phyloP scores from a whole-genome alignment of 371 early-diverging fungal genomes.

The Fennellomyces sp. region DNA sequence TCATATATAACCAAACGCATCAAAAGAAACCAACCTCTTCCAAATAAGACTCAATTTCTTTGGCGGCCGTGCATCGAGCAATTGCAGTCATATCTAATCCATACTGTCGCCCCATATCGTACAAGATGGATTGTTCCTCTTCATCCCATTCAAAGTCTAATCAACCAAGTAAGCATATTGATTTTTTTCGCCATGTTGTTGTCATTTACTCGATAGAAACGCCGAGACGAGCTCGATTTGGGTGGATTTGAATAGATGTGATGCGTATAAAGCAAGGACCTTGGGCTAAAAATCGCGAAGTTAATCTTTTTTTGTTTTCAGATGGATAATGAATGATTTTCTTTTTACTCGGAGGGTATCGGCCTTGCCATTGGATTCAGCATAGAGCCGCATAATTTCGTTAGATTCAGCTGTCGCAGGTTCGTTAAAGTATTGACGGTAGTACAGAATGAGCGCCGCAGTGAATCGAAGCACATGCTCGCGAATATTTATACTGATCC shows the following conservation, averaged over 20 bases:
- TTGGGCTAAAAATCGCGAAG: constrained; percentile 10
- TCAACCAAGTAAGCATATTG: background rate
- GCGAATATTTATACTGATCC: background rate
- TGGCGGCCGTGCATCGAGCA: background rate
- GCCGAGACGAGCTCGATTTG: constrained; percentile 22
- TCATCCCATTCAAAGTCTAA: constrained; percentile 27
- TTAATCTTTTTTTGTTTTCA: background rate
- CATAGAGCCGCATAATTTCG: constrained; percentile 16
- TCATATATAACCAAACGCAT: too few species aligned
- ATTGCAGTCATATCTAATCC: constrained; percentile 13
- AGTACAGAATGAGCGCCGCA: constrained; percentile 22
- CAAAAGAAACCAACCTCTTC: constrained; percentile 1
- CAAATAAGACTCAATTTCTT: background rate
- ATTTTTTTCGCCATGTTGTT: background rate
- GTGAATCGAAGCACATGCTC: constrained; percentile 15
- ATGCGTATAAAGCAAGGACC: constrained; percentile 22
- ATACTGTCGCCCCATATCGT: constrained; percentile 21
- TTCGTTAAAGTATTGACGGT: constrained; percentile 14
- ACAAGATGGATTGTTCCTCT: constrained; percentile 18
- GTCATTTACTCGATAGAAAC: constrained; percentile 23
- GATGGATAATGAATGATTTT: too few species aligned
- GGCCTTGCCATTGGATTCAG: constrained; percentile 10
- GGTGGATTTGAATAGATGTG: constrained; percentile 12
- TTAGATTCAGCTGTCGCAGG: constrained; percentile 8
- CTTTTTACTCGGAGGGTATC: constrained; percentile 1